Evolutionary conservation across 1,284 basidiomycete species (phyloP).

Genomic region (Malassezia restricta): DNA sequence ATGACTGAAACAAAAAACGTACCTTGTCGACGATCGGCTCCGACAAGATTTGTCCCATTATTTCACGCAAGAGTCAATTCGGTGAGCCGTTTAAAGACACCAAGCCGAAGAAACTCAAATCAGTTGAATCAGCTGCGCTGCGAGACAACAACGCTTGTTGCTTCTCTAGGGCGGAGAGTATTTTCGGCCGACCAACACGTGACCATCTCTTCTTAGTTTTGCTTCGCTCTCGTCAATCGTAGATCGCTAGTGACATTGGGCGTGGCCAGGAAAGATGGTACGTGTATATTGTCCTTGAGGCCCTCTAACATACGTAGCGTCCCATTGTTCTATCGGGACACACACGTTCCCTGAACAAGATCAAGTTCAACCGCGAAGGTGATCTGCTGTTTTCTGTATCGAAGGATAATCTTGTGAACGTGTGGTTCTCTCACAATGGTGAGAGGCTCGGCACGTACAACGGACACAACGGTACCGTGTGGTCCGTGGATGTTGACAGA

Average conservation of each 20-base stretch:
- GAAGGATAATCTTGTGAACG: constrained; percentile 90
- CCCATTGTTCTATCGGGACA: constrained; percentile 58
- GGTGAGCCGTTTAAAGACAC: not conserved
- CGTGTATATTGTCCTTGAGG: not conserved
- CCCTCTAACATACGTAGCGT: constrained; percentile 19
- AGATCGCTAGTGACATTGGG: not conserved
- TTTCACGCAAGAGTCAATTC: constrained; percentile 2
- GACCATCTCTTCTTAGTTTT: constrained; percentile 16
- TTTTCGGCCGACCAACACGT: constrained; percentile 15
- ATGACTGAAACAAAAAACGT: not conserved
- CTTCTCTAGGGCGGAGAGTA: not conserved
- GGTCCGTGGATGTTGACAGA: constrained; percentile 89
- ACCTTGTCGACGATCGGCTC: constrained; percentile 61
- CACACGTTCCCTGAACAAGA: constrained; percentile 81
- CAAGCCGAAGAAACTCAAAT: not conserved
- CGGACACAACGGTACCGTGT: constrained; percentile 89
- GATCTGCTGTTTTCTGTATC: constrained; percentile 91
- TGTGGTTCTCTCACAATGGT: constrained; percentile 97
- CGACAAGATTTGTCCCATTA: constrained; percentile 49
- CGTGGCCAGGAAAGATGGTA: constrained; percentile 13
- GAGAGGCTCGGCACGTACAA: constrained; percentile 93
- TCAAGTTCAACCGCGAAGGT: constrained; percentile 74
- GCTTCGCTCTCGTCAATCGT: constrained; percentile 5
- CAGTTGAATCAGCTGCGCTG: not conserved
- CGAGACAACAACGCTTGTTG: not conserved